Conservation (phyloP, 2,329 filamentous ascomycete genomes). For the Penicillium sp. region DNA sequence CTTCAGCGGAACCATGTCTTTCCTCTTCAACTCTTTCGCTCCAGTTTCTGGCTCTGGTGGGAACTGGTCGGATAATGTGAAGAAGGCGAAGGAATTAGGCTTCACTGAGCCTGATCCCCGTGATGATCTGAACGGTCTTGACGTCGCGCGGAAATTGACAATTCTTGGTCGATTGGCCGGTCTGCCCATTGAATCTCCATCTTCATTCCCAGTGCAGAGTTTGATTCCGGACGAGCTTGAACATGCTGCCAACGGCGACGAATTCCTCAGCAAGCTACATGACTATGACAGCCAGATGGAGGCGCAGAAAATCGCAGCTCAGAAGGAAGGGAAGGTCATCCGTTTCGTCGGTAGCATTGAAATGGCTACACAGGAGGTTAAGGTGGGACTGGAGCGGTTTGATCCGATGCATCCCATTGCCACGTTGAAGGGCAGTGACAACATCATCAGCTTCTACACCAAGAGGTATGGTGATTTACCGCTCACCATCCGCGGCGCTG, state of each 20-base stretch:
- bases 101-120: slow-evolving; percentile 88
- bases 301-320: slow-evolving; percentile 72
- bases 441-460: slow-evolving; percentile 98
- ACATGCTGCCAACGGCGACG: slow-evolving; percentile 32
- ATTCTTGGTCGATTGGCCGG: slow-evolving; percentile 87
- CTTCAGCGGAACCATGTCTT: slow-evolving; percentile 96
- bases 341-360: slow-evolving; percentile 93
- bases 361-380: slow-evolving; percentile 71
- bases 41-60: slow-evolving; percentile 66
- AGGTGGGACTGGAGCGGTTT: slow-evolving; percentile 88
- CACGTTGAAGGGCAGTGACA: slow-evolving; percentile 92
- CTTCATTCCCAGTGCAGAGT: slow-evolving; percentile 73
- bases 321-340: slow-evolving; percentile 85
- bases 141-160: slow-evolving; percentile 90
- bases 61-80: slow-evolving; percentile 86
- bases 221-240: slow-evolving; percentile 69
- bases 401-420: slow-evolving; percentile 88
- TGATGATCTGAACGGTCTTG: slow-evolving; percentile 81
- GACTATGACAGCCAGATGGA: slow-evolving; percentile 90
- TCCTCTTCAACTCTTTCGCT: slow-evolving; percentile 96
- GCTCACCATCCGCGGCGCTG: slow-evolving; percentile 89
- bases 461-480: slow-evolving; percentile 89
- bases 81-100: slow-evolving; percentile 85
- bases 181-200: slow-evolving; percentile 76
- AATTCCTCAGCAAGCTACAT: slow-evolving; percentile 78